Evolutionary conservation across 805 yeast genomes (phyloP).

Genomic region (Metschnikowia proteae): DNA sequence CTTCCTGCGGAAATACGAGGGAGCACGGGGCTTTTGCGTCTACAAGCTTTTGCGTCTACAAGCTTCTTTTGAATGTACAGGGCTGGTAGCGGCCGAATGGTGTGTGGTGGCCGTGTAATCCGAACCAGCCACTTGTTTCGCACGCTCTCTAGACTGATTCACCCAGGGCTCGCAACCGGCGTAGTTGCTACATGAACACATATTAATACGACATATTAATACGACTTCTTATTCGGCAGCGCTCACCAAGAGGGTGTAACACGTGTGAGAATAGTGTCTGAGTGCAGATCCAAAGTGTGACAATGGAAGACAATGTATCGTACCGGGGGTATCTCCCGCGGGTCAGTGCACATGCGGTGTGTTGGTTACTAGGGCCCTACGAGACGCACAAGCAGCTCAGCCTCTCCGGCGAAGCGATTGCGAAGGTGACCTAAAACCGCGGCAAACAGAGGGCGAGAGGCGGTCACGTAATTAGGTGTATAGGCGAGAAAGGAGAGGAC

Average conservation of each 20-base stretch:
- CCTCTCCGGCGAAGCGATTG: neutral
- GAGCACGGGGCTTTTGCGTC: neutral
- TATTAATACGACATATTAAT: no score
- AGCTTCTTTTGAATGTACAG: neutral
- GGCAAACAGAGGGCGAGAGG: neutral
- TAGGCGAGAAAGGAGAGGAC: neutral
- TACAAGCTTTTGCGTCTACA: neutral
- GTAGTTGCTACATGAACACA: neutral
- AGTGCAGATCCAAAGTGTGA: no score
- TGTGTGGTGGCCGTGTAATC: neutral
- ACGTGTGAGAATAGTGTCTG: no score
- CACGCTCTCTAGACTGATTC: neutral
- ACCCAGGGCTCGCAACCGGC: neutral
- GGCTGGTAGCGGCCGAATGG: neutral
- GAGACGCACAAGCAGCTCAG: constrained; percentile 1
- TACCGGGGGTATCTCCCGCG: no score
- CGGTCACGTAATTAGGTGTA: no score
- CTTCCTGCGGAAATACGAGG: neutral
- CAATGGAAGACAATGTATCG: no score
- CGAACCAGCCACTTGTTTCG: constrained; percentile 2
- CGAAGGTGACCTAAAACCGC: neutral
- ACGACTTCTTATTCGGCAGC: no score
- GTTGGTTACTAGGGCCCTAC: neutral
- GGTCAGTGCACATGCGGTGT: neutral
- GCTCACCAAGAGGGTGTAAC: no score